A percentile compares a stretch with the other conserved stretches of the same genome.
These are phyloP conservation scores for Fusarium albosuccineum DNA, from an alignment of 2,329 filamentous ascomycete species.

Conservation along the genomic window DNA sequence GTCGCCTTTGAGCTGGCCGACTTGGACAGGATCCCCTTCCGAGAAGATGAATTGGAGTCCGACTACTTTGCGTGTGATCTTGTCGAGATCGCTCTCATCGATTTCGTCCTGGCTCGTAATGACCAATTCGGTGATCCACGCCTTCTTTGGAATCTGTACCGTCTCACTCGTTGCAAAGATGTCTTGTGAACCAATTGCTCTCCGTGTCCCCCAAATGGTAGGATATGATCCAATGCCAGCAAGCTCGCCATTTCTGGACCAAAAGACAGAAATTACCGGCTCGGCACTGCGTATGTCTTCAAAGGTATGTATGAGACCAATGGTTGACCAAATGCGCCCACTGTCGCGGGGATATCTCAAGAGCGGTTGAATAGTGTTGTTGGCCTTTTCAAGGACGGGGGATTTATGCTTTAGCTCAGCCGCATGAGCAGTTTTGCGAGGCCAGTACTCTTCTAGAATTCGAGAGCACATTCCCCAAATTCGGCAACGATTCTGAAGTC, in stretches of 20 bases:
- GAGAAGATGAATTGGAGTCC: constrained; percentile 1
- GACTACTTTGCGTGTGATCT: background rate
- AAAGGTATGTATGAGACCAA: background rate
- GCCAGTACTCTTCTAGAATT: background rate
- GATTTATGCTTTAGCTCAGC: background rate
- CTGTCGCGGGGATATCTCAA: background rate
- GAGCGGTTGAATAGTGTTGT: background rate
- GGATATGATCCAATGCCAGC: background rate
- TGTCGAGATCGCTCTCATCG: background rate
- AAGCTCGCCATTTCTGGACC: background rate
- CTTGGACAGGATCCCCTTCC: background rate
- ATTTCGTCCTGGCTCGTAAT: background rate
- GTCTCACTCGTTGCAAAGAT: background rate
- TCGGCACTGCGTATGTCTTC: background rate
- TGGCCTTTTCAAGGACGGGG: background rate
- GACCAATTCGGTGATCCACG: background rate
- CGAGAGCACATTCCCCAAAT: background rate
- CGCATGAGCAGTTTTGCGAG: background rate
- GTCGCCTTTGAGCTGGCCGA: background rate
- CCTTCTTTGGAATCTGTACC: background rate
- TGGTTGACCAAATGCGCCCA: background rate
- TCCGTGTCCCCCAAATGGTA: background rate
- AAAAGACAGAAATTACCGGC: background rate
- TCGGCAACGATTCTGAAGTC: background rate
- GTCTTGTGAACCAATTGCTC: background rate